Evolutionary conservation across 495 filamentous ascomycete genomes (phyloP).

Genomic region (Penicillium coprophilum): DNA sequence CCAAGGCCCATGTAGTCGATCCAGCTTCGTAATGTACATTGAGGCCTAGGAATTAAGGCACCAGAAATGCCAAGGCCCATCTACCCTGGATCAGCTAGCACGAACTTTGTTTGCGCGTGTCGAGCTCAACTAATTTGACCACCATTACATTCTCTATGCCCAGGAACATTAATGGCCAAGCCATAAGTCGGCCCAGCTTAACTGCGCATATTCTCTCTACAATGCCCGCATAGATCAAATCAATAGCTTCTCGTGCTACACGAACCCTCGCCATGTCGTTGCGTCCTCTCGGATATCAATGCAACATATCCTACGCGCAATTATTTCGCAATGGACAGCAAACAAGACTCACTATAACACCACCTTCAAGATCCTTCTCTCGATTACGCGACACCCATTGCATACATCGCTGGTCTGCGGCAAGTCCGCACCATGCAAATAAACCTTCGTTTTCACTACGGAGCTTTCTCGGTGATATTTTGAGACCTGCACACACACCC

Average conservation of each 20-base stretch:
- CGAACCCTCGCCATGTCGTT: slow-evolving; percentile 8
- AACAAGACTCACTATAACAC: not conserved
- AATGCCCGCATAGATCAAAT: slow-evolving; percentile 8
- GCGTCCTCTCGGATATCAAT: slow-evolving; percentile 7
- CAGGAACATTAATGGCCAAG: not conserved
- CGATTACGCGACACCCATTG: not conserved
- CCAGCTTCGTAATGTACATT: not conserved
- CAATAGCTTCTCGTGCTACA: not conserved
- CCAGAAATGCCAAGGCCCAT: not conserved
- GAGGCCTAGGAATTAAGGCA: not conserved
- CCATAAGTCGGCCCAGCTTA: not conserved
- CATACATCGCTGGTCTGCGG: not conserved
- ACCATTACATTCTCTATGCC: not conserved
- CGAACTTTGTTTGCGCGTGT: not conserved
- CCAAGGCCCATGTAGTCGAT: not conserved
- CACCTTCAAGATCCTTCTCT: not conserved
- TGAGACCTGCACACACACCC: not conserved
- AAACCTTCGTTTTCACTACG: not conserved
- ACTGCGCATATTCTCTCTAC: not conserved
- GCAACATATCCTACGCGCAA: not conserved
- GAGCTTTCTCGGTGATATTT: not conserved
- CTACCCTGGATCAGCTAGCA: not conserved
- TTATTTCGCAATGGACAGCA: not conserved
- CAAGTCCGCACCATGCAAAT: not conserved
- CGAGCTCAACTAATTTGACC: not conserved